Evolutionary conservation across 352 stramenopile genomes (phyloP).

Genomic region (Pythium rhizo-oryzae): DNA sequence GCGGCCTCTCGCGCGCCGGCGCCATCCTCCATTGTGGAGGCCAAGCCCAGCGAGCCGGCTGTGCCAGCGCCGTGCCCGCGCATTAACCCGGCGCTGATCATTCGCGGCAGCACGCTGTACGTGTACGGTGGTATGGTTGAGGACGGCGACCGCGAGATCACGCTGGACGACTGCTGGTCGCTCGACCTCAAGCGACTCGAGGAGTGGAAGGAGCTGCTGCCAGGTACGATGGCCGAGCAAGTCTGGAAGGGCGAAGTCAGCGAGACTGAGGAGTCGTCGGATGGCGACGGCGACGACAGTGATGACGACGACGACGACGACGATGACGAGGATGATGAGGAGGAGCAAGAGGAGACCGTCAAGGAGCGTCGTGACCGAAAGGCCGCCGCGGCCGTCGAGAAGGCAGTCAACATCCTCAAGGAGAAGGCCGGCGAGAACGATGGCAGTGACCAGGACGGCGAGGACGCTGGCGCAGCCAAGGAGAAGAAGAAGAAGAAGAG

Average conservation of each 20-base stretch:
- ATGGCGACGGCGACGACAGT: slow-evolving; percentile 79
- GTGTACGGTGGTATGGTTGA: slow-evolving; percentile 95
- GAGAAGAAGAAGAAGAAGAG: slow-evolving; percentile 67
- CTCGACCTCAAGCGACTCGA: slow-evolving; percentile 94
- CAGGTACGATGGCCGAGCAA: slow-evolving; percentile 93
- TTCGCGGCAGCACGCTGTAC: slow-evolving; percentile 90
- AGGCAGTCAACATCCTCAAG: slow-evolving; percentile 61
- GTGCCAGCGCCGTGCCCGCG: slow-evolving; percentile 67
- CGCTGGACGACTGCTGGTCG: slow-evolving; percentile 95
- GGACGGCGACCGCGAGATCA: slow-evolving; percentile 94
- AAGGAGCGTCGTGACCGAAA: slow-evolving; percentile 27
- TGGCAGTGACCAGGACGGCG: slow-evolving; percentile 10
- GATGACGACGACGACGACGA: slow-evolving; percentile 59
- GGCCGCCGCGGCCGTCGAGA: slow-evolving; percentile 34
- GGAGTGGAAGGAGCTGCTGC: slow-evolving; percentile 92
- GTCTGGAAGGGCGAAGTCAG: slow-evolving; percentile 90
- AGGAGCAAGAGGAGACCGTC: slow-evolving; percentile 33
- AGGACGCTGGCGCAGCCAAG: slow-evolving; percentile 22
- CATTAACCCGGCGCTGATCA: slow-evolving; percentile 88
- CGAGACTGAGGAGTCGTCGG: slow-evolving; percentile 84
- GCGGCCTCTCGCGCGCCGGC: background rate
- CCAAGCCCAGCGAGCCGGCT: slow-evolving; percentile 25
- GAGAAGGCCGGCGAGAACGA: slow-evolving; percentile 40
- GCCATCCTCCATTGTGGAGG: slow-evolving; percentile 9
- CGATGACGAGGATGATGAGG: slow-evolving; percentile 47